Conservation (phyloP, 164 flowering plant genomes). For the Brasenia schreberi region DNA sequence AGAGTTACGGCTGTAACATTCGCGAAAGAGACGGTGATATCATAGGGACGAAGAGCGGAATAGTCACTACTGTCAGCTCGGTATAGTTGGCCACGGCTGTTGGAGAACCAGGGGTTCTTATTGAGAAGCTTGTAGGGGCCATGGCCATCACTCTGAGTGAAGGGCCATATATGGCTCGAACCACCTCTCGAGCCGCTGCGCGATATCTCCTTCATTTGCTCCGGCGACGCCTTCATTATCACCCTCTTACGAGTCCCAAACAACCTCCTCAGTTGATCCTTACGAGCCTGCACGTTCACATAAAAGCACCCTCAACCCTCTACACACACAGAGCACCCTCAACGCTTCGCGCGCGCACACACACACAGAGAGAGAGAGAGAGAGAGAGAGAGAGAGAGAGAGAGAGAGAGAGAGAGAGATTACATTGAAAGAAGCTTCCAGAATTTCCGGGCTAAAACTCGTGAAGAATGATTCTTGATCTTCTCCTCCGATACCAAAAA, state of each 20-base stretch:
- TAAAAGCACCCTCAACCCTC: no score
- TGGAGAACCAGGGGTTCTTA: slow-evolving; percentile 16
- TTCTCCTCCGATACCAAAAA: slow-evolving; percentile 36
- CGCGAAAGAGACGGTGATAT: slow-evolving; percentile 16
- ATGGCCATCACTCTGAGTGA: slow-evolving; percentile 4
- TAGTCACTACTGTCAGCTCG: slow-evolving; percentile 16
- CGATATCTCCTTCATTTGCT: slow-evolving; percentile 26
- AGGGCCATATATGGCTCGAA: slow-evolving; percentile 12
- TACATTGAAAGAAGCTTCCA: slow-evolving; percentile 60
- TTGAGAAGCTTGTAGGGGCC: slow-evolving; percentile 24
- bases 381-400: neutral
- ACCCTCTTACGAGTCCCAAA: slow-evolving; percentile 20
- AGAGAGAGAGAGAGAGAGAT: slow-evolving; percentile 1
- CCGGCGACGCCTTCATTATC: slow-evolving; percentile 22
- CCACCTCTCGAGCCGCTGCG: slow-evolving; percentile 12
- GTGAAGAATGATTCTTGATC: slow-evolving; percentile 39
- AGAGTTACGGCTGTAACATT: slow-evolving; percentile 29
- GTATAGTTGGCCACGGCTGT: slow-evolving; percentile 20
- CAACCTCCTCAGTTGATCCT: slow-evolving; percentile 20
- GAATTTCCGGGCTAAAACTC: slow-evolving; percentile 43
- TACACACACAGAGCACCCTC: neutral
- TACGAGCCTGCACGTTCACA: slow-evolving; percentile 13
- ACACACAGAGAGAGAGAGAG: neutral
- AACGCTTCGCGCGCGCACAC: neutral
- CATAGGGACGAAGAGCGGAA: slow-evolving; percentile 20